Evolutionary conservation across 306 rosid species (phyloP).

Genomic region (Senna tora): DNA sequence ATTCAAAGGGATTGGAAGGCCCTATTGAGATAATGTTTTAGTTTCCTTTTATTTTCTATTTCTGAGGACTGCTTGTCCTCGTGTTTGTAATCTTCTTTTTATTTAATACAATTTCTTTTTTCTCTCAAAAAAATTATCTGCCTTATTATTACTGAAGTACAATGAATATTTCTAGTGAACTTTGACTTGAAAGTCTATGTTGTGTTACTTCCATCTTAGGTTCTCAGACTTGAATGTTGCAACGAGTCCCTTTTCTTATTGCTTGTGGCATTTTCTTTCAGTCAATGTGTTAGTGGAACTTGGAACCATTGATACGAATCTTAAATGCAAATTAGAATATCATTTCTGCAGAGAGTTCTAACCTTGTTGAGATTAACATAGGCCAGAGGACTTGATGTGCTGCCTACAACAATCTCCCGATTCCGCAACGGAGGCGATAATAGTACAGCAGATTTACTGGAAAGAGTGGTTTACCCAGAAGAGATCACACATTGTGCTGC

Average conservation of each 20-base stretch:
- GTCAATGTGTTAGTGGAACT: background rate
- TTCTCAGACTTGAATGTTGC: background rate
- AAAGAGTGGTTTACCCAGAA: slow-evolving; percentile 78
- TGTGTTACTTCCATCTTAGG: too few species aligned
- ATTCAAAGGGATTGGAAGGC: too few species aligned
- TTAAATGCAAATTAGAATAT: background rate
- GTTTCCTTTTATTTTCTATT: too few species aligned
- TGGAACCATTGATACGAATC: background rate
- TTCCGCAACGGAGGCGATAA: slow-evolving; percentile 71
- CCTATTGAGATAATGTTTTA: too few species aligned
- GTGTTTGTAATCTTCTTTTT: too few species aligned
- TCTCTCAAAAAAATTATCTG: too few species aligned
- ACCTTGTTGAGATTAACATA: slow-evolving; percentile 36
- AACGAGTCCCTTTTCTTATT: background rate
- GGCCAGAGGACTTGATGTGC: slow-evolving; percentile 89
- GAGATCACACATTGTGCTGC: slow-evolving; percentile 90
- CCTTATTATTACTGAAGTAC: too few species aligned
- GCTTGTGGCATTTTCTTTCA: background rate
- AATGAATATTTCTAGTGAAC: too few species aligned
- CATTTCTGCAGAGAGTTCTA: slow-evolving; percentile 1
- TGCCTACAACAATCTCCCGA: slow-evolving; percentile 75
- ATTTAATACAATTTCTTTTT: background rate
- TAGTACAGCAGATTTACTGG: slow-evolving; percentile 73
- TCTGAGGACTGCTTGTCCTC: too few species aligned
- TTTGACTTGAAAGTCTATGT: too few species aligned